phyloP scores from a whole-genome alignment of 805 yeast genomes.

The Groenewaldozyma salmanticensis region DNA sequence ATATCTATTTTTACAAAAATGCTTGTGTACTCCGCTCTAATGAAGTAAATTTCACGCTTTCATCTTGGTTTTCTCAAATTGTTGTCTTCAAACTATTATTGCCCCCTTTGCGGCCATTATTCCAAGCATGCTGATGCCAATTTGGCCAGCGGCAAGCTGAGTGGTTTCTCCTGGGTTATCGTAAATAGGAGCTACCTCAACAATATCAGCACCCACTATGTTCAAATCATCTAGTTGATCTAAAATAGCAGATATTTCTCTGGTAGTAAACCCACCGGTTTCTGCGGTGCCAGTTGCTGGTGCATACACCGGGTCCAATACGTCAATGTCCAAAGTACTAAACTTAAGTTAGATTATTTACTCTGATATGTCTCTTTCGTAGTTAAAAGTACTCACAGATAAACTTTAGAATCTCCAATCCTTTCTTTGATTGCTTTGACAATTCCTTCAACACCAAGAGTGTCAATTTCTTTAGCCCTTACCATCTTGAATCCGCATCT shows the following conservation, averaged over 20 bases:
- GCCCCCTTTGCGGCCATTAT: constrained; percentile 27
- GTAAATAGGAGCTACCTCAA: constrained; percentile 61
- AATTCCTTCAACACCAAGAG: constrained; percentile 49
- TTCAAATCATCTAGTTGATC: constrained; percentile 52
- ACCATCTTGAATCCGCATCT: constrained; percentile 52
- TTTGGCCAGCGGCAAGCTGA: constrained; percentile 55
- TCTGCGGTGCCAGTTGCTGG: constrained; percentile 80
- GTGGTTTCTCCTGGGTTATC: constrained; percentile 50
- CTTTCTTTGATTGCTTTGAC: constrained; percentile 39
- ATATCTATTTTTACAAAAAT: no score
- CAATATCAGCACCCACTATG: constrained; percentile 67
- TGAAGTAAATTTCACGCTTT: no score
- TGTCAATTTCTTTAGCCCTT: constrained; percentile 60
- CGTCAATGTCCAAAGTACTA: constrained; percentile 73
- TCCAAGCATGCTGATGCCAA: constrained; percentile 35
- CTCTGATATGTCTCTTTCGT: no score
- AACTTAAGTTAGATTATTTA: no score
- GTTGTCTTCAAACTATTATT: neutral
- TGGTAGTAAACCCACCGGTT: constrained; percentile 60
- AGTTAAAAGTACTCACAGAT: constrained; percentile 25
- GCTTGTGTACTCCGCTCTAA: no score
- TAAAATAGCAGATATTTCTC: constrained; percentile 52
- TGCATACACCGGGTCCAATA: constrained; percentile 61
- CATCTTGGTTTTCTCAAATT: no score
- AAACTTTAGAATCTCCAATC: constrained; percentile 56